Evolutionary conservation across 306 rosid genomes (phyloP), one percentile per base, ranked within the genome.

Genomic region (Acacia confusa): DNA sequence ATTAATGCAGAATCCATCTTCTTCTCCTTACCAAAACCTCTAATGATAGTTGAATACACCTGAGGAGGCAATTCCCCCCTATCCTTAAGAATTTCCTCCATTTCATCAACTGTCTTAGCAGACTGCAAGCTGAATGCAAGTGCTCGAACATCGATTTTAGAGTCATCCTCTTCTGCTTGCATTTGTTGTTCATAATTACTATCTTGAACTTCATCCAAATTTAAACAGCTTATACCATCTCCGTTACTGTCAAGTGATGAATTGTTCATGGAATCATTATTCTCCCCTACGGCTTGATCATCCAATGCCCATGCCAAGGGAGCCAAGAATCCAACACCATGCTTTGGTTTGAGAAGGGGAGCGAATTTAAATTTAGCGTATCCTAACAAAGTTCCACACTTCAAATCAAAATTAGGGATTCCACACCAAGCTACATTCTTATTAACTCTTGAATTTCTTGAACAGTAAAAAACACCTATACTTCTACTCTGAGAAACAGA

Each of bases 21-120:
- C 88, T 90, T 92, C 50, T 92, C 97, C 77, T 79, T 91, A 43
- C 99, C 98, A 82, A 93, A 88, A 86, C 97, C 92, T 70, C 89
- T 85, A 36, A 95, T 87, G 74, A 93, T 63, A 36, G 99, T 86
- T 13, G 97, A 93, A 85, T 78, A 95, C 65, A 95, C 98, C 84
- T 91, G 90, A 84, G 84, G 96, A 64, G 98, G 99, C 87, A 93
- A 85, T 9, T 85, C 89, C 36, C 88, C 96, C 79, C 64, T 87
- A 45, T 84, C 97, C 90, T 84, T 87, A n/a, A 92, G 92, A 88
- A 95, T 80, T 83, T 85, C 89, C 32, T 88, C 98, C 58, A 93
- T 87, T 45, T 93, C 97, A 15, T 87, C 91, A 19, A 88, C 93
- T 15, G 94, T 95, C 88, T 83, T 87, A 3, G 87, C 89, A 27